Base-by-base conservation (phyloP, 2,329 filamentous ascomycete species). In the Colletotrichum neosansevieriae region DNA sequence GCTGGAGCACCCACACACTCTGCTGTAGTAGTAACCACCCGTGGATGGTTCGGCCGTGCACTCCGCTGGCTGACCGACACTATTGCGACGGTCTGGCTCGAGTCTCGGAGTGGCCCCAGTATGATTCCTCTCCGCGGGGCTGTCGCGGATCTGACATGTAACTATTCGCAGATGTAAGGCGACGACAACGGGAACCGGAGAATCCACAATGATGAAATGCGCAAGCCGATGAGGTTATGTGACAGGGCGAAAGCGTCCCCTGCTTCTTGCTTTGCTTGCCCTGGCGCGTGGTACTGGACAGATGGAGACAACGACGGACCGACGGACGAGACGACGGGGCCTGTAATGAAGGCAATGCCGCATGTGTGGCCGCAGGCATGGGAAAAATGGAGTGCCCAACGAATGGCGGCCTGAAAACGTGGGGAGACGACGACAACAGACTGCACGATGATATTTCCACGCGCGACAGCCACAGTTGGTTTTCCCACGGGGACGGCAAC, bases 121-220 rank as follows among this genome's bases (percentile, higher is more conserved):
- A 50, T 51, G 38, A 58, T 53, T 49, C 45, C 13, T 24, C 40
- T 63, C 24, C 24, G 17, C 45, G 44, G 34, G 49, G 61, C 49
- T 36, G 47, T 65, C 54, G 54, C 32, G 65, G 50, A 44, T 54
- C 47, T 59, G 32, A 56, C 42, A 53, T 65, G 65, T 50, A 68
- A 42, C 54, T 56, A 65, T 68, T 68, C 61, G 49, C 54, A 59
- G 34, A 68, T 58, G 17, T 59, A 61, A 68, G 61, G 65, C 60
- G 61, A 45, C 21, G 42, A 54, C 17, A 38, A 65, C 4, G 40
- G 42, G 47, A 50, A 45, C 21, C 21, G 56, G 40, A 38, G 36
- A 13, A 38, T 50, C 65, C 61, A 65, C 61, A 68, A 68, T 68
- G 65, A 68, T 68, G 61, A 65, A 38, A 65, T 54, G 65, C 61